These are phyloP conservation scores for Strigomonas culicis DNA, from an alignment of 208 protist species.

Conservation along the genomic window DNA sequence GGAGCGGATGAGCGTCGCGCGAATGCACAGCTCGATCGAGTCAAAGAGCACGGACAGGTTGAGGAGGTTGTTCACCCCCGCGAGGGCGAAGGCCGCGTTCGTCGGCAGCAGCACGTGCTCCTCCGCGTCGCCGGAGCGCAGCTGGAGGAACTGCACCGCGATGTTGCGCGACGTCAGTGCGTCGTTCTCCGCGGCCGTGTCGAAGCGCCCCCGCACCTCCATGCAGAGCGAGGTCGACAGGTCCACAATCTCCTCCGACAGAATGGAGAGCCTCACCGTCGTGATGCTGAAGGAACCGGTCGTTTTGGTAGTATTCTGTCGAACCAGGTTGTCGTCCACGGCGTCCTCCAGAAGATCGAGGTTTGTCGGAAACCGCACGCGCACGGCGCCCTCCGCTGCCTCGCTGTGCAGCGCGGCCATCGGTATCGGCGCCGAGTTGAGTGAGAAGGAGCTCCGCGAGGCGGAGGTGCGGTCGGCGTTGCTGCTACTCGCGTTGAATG, in stretches of 20 bases:
- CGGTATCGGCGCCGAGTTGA: neutral
- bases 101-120: conserved; percentile 64
- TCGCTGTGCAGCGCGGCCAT: conserved; percentile 8
- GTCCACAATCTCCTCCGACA: conserved; percentile 68
- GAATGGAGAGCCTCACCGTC: conserved; percentile 35
- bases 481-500: neutral
- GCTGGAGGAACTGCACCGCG: conserved; percentile 33
- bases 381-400: conserved; percentile 1
- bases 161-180: conserved; percentile 28
- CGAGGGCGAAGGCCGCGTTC: conserved; percentile 37
- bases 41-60: conserved; percentile 43
- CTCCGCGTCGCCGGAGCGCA: conserved; percentile 62
- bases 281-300: conserved; percentile 34
- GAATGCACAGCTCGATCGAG: conserved; percentile 57
- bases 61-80: conserved; percentile 58
- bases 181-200: conserved; percentile 51
- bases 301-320: conserved; percentile 27
- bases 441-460: neutral
- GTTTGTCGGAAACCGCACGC: neutral
- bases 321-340: conserved; percentile 12
- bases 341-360: no score
- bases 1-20: conserved; percentile 55
- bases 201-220: conserved; percentile 28
- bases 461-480: neutral
- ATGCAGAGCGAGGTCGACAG: conserved; percentile 53